These are phyloP conservation scores for Quercus gilva DNA, from an alignment of 306 rosid species.

Conservation along the genomic window DNA sequence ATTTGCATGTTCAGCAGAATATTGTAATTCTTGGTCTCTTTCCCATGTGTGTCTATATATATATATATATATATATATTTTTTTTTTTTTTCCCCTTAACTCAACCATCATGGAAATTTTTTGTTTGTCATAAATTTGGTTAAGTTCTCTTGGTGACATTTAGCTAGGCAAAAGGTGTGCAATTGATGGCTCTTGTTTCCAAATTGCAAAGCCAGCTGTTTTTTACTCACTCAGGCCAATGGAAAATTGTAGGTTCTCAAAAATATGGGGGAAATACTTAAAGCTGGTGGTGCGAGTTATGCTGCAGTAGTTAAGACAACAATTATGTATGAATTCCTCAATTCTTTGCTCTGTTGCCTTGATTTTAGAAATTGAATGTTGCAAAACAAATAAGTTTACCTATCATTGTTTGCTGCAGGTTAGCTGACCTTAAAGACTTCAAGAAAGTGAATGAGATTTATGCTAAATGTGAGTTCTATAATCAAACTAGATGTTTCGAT, in stretches of 20 bases:
- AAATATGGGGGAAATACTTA: slow-evolving; percentile 93
- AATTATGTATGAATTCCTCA: slow-evolving; percentile 51
- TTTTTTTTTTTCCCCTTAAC: not conserved
- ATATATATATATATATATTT: not conserved
- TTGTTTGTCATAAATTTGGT: not conserved
- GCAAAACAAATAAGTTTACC: slow-evolving; percentile 5
- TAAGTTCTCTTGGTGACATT: not conserved
- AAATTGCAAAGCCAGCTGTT: not conserved
- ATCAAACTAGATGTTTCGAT: slow-evolving; percentile 19
- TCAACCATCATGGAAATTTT: not conserved
- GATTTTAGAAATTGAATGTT: not conserved
- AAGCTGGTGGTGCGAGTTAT: slow-evolving; percentile 72
- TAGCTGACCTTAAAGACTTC: slow-evolving; percentile 92
- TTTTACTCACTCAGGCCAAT: not conserved
- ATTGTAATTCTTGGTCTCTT: not conserved
- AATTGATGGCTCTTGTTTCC: not conserved
- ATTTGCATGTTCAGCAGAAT: not conserved
- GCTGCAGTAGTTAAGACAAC: slow-evolving; percentile 94
- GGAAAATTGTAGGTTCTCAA: slow-evolving; percentile 57
- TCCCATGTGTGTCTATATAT: not conserved
- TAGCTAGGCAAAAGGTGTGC: not conserved
- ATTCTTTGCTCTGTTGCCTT: slow-evolving; percentile 1
- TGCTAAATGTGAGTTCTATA: slow-evolving; percentile 74
- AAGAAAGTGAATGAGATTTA: slow-evolving; percentile 81
- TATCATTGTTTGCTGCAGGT: slow-evolving; percentile 52